Base-by-base conservation (phyloP, 2,329 filamentous ascomycete species). In the Botryotinia narcissicola region DNA sequence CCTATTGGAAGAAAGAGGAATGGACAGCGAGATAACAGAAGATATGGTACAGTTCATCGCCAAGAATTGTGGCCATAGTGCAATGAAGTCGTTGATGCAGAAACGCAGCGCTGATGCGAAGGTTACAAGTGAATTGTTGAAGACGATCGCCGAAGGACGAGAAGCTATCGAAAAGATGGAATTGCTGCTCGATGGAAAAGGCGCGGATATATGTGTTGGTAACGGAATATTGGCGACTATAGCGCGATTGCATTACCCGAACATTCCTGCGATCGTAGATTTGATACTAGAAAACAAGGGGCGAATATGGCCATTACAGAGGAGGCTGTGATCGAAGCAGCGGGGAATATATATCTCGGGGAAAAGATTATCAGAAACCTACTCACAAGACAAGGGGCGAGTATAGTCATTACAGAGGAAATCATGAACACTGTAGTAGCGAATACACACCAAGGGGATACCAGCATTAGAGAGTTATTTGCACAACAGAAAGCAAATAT, bases 361-460 rank as follows among this genome's bases (percentile, higher is more conserved):
- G 7, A 8, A 5, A 16, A 4, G 3, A n/a, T 62, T 1, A 14
- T 62, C 2, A 18, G 18, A 37, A 12, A 18, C 0, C 8, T 20
- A 59, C 4, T 59, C 18, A 7, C n/a, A 59, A 5, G 12, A 35
- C 32, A 5, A 22, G 57, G 29, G 20, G 18, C 18, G 18, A 35
- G 10, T 20, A 22, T 60, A 40, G 0, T 32, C 8, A 59, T 59
- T 7, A 59, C 16, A 59, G 29, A 60, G 16, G 1, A 18, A 35
- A 35, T 35, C 4, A 1, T 60, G 3, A 35, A 22, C 0, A 18
- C 29, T 1, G 57, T 4, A 35, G 4, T 12, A 5, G 3, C 1
- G 18, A 59, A 59, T 32, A 0, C 0, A 20, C 0, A 3, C 0
- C 4, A 29, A 3, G 54, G n/a, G 7, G 6, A 1, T 5, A 6